phyloP scores from a whole-genome alignment of 257 asterid genomes.

The Rauvolfia tetraphylla region DNA sequence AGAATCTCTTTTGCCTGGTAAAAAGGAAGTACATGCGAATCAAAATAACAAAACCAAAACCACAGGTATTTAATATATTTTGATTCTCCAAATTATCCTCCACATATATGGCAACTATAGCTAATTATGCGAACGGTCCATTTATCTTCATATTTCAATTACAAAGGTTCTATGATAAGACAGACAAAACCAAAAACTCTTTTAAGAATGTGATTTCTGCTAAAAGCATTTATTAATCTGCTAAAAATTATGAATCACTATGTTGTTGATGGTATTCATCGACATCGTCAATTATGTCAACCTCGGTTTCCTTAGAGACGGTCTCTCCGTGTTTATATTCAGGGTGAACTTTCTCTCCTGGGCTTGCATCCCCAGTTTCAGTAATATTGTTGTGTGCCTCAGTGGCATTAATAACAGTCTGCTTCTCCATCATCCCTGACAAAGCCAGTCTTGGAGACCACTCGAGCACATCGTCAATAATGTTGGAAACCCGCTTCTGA shows the following conservation, averaged over 20 bases:
- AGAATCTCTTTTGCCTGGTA: too few species aligned
- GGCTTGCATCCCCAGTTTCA: conserved; percentile 31
- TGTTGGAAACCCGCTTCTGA: conserved; percentile 90
- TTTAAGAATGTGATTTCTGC: background rate
- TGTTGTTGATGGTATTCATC: conserved; percentile 29
- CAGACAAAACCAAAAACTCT: conserved; percentile 5
- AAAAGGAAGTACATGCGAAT: background rate
- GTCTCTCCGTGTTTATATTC: conserved; percentile 32
- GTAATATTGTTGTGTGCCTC: conserved; percentile 42
- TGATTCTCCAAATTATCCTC: background rate
- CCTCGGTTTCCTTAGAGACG: conserved; percentile 33
- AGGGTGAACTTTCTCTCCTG: conserved; percentile 29
- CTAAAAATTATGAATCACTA: conserved; percentile 23
- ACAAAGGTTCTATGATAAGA: conserved; percentile 35
- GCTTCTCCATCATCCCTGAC: conserved; percentile 96
- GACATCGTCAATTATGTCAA: conserved; percentile 15
- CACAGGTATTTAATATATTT: background rate
- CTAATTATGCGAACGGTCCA: background rate
- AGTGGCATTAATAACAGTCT: conserved; percentile 46
- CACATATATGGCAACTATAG: background rate
- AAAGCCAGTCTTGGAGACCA: conserved; percentile 95
- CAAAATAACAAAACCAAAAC: background rate
- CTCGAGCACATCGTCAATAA: conserved; percentile 92
- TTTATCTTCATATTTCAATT: conserved; percentile 10
- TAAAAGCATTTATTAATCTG: conserved; percentile 21